Percentiles rank a stretch among this genome's conserved stretches.
Conservation (phyloP, 1,284 basidiomycete genomes). For the Apiotrichum laibachii region DNA sequence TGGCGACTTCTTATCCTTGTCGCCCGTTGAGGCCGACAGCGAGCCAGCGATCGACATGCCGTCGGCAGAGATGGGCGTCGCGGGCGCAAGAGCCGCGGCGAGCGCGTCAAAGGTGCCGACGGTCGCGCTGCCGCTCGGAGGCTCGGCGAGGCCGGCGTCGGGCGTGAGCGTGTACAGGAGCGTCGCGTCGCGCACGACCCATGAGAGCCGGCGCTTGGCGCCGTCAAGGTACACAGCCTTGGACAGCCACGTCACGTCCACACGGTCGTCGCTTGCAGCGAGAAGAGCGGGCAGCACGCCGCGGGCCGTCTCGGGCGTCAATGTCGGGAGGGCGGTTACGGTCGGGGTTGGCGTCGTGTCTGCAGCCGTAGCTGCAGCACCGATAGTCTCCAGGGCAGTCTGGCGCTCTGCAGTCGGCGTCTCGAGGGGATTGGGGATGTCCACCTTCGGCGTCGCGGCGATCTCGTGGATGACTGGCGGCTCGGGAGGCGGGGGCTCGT, state of each 20-base stretch:
- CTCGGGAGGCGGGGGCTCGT: not conserved
- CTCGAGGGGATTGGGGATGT: too few relatives aligned
- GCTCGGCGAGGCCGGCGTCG: not conserved
- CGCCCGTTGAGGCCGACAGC: not conserved
- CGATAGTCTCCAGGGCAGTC: not conserved
- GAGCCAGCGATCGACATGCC: not conserved
- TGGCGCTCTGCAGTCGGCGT: too few relatives aligned
- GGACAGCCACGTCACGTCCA: conserved; percentile 11
- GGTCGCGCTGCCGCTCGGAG: not conserved
- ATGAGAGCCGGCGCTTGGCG: conserved; percentile 19
- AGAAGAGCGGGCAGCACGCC: conserved; percentile 27
- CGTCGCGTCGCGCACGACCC: conserved; percentile 35
- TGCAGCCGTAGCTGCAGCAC: not conserved
- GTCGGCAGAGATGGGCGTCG: not conserved
- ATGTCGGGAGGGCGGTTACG: not conserved
- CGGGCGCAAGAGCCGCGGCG: not conserved
- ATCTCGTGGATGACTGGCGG: too few relatives aligned
- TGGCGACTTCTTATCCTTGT: not conserved
- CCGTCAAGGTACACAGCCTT: conserved; percentile 26
- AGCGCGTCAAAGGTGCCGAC: conserved; percentile 7
- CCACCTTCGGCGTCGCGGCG: too few relatives aligned
- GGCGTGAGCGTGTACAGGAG: conserved; percentile 26
- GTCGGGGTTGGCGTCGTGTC: not conserved
- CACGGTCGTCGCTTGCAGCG: conserved; percentile 24
- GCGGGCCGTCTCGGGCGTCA: conserved; percentile 5